Evolutionary conservation across 2,329 filamentous ascomycete genomes (phyloP), one percentile per base, ranked within the genome.

Genomic region (Paracoccidioides lutzii): DNA sequence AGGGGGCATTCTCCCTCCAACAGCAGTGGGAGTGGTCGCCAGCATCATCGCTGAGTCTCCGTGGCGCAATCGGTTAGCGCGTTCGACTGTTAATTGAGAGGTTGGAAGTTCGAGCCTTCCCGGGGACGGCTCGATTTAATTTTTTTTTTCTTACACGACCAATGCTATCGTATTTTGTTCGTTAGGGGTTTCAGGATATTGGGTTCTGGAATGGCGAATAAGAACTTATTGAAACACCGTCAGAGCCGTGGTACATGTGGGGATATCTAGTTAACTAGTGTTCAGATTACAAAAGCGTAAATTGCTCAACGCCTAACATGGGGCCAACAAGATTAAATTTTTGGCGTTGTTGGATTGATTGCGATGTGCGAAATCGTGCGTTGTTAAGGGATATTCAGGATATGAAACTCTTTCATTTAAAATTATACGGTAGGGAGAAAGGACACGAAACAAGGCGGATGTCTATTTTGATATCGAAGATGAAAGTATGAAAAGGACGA

Each of bases 101-200:
- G 66, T 67, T 68, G 67, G 67, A 69, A 68, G 67, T 70, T 70
- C 67, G 65, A 70, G 67, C 67, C 67, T 69, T 69, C 66, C 66
- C 67, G 65, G 67, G 67, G 66, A 69, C 66, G 67, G 32, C n/a
- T 50, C 40, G 56, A 53, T 58, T 58, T 33, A 48, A n/a, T n/a
- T 22, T 58, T 50, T 45, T 5, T n/a, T 5, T 33, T 14, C 2
- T 37, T 14, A 15, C 15, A 15, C 12, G 1, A 22, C 22, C 22
- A 22, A 22, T 2, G 22, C 22, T 22, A 32, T 12, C 46, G 14
- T 32, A 3, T 33, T 46, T 33, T 48, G 3, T n/a, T 5, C 15
- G 33, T 35, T n/a, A 33, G 14, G 5, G 14, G 28, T 35, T n/a
- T 35, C 9, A 5, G 8, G 12, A 32, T n/a, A n/a, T 12, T 3